Conservation (phyloP, 192 early-diverging fungal genomes). For the Dissophora ornata region DNA sequence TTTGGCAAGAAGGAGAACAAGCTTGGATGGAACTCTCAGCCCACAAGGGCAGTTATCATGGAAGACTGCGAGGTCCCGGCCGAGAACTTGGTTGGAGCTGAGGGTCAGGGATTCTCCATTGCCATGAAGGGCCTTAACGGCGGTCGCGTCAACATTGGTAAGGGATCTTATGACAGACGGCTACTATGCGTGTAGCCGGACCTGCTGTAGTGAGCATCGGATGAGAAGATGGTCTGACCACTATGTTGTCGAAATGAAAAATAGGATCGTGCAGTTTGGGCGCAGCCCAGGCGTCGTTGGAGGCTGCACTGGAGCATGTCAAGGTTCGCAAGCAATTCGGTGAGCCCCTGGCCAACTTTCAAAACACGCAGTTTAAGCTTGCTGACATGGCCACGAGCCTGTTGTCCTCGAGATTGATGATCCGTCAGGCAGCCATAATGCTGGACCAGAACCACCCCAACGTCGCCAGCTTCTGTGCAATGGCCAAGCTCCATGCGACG, state of each 20-base stretch:
- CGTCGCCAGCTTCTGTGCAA: slow-evolving; percentile 62
- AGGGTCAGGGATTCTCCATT: slow-evolving; percentile 70
- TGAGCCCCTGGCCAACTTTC: slow-evolving; percentile 57
- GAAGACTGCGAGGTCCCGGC: slow-evolving; percentile 66
- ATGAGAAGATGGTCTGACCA: too few relatives aligned
- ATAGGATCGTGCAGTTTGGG: slow-evolving; percentile 68
- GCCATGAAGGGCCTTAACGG: slow-evolving; percentile 75
- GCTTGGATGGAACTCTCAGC: slow-evolving; percentile 72
- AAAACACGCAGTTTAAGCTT: slow-evolving; percentile 68
- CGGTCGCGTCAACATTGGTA: slow-evolving; percentile 67
- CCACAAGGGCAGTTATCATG: slow-evolving; percentile 67
- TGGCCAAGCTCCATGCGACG: slow-evolving; percentile 68
- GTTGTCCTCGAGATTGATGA: slow-evolving; percentile 61
- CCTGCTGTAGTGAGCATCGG: too few relatives aligned
- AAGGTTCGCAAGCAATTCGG: slow-evolving; percentile 67
- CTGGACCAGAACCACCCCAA: slow-evolving; percentile 55
- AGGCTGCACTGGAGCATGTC: slow-evolving; percentile 54
- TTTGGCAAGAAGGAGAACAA: slow-evolving; percentile 74
- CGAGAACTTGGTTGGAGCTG: slow-evolving; percentile 63
- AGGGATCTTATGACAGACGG: too few relatives aligned
- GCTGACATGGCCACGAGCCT: slow-evolving; percentile 67
- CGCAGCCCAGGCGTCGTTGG: slow-evolving; percentile 64
- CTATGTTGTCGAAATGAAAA: too few relatives aligned
- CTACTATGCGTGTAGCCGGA: too few relatives aligned
- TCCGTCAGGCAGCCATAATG: slow-evolving; percentile 57